phyloP scores from a whole-genome alignment of 257 asterid genomes.

The Nicotiana sylvestris region DNA sequence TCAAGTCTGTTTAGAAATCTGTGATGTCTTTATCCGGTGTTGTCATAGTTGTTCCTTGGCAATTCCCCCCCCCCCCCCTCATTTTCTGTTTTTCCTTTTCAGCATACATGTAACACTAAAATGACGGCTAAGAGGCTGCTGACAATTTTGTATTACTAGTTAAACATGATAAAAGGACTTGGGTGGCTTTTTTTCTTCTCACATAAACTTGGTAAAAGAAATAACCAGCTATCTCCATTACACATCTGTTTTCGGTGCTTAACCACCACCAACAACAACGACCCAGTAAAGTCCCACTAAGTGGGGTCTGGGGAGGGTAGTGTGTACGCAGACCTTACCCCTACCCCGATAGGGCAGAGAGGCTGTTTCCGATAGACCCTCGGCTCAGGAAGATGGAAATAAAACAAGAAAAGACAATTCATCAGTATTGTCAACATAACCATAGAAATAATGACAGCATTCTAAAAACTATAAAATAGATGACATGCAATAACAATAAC shows the following conservation, averaged over 20 bases:
- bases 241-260: not conserved
- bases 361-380: no score
- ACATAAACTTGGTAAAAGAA: constrained; percentile 1
- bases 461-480: no score
- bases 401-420: no score
- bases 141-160: constrained; percentile 22
- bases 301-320: no score
- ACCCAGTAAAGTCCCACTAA: no score
- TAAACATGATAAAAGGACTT: constrained; percentile 10
- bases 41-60: not conserved
- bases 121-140: constrained; percentile 24
- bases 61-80: not conserved
- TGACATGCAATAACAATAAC: no score
- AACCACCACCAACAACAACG: no score
- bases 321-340: no score
- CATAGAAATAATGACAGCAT: no score
- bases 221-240: not conserved
- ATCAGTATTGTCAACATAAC: no score
- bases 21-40: not conserved
- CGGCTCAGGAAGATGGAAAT: no score
- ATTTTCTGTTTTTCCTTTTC: constrained; percentile 6
- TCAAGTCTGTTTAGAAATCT: not conserved
- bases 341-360: no score
- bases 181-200: not conserved
- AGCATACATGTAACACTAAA: constrained; percentile 19